Evolutionary conservation across 495 filamentous ascomycete species (phyloP).

Genomic region (Xylaria longipes): DNA sequence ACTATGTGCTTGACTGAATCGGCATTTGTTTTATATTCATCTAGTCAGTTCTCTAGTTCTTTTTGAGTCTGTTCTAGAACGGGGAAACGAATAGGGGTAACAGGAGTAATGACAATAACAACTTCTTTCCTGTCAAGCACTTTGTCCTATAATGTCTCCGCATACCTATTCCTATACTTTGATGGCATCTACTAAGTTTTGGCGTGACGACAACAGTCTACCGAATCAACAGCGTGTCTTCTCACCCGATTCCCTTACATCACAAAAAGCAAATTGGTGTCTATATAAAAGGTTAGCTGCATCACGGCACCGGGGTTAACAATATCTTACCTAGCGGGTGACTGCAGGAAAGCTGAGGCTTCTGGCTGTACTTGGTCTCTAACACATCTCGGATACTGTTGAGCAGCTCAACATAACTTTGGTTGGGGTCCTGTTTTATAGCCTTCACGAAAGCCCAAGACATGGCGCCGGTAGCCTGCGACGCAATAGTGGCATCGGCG

Average conservation of each 20-base stretch:
- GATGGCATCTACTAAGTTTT: background rate
- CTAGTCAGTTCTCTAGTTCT: background rate
- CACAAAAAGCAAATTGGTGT: constrained; percentile 54
- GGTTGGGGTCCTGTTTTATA: constrained; percentile 90
- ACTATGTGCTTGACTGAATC: background rate
- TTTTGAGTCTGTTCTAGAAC: background rate
- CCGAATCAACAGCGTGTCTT: background rate
- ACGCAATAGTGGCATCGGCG: constrained; percentile 67
- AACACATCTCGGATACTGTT: constrained; percentile 94
- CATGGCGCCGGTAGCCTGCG: constrained; percentile 96
- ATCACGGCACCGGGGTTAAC: constrained; percentile 24
- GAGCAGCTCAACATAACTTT: constrained; percentile 92
- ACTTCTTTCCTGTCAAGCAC: background rate
- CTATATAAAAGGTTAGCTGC: constrained; percentile 35
- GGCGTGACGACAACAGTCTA: background rate
- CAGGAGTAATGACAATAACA: background rate
- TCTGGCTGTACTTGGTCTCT: constrained; percentile 85
- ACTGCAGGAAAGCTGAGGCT: constrained; percentile 95
- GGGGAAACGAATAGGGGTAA: background rate
- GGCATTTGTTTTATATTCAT: background rate
- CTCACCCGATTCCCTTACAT: constrained; percentile 42
- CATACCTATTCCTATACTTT: background rate
- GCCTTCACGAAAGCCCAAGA: constrained; percentile 92
- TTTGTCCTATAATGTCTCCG: background rate
- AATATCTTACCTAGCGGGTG: constrained; percentile 82